Conservation (phyloP, 805 yeast species). For the Wickerhamia fluorescens region DNA sequence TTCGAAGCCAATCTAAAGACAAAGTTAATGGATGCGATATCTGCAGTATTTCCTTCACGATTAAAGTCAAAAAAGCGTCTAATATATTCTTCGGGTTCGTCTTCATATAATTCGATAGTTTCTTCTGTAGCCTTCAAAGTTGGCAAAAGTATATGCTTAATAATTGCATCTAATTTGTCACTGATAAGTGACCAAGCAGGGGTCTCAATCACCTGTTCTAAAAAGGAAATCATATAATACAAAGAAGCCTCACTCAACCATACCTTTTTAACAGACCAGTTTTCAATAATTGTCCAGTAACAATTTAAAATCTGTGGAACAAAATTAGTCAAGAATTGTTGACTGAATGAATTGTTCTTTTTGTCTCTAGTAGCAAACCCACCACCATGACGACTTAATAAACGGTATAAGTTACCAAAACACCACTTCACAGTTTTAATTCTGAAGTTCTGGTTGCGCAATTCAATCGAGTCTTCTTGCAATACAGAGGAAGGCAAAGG, state of each 20-base stretch:
- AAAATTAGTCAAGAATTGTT: slow-evolving; percentile 25
- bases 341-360: slow-evolving; percentile 21
- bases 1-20: slow-evolving; percentile 30
- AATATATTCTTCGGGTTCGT: slow-evolving; percentile 40
- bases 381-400: slow-evolving; percentile 39
- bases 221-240: slow-evolving; percentile 36
- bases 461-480: slow-evolving; percentile 23
- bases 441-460: slow-evolving; percentile 33
- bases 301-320: slow-evolving; percentile 36
- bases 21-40: slow-evolving; percentile 44
- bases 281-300: slow-evolving; percentile 38
- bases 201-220: slow-evolving; percentile 36
- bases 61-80: slow-evolving; percentile 40
- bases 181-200: slow-evolving; percentile 30
- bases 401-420: slow-evolving; percentile 35
- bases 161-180: slow-evolving; percentile 34
- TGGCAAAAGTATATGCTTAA: slow-evolving; percentile 35
- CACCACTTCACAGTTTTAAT: slow-evolving; percentile 40
- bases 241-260: slow-evolving; percentile 37
- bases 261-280: slow-evolving; percentile 30
- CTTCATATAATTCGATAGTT: slow-evolving; percentile 37
- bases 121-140: slow-evolving; percentile 31
- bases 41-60: slow-evolving; percentile 42
- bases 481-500: slow-evolving; percentile 30
- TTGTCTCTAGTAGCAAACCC: slow-evolving; percentile 30